A percentile compares a stretch with the other conserved stretches of the same genome.
phyloP scores from a whole-genome alignment of 2,329 filamentous ascomycete genomes.

The Nemania sp. region DNA sequence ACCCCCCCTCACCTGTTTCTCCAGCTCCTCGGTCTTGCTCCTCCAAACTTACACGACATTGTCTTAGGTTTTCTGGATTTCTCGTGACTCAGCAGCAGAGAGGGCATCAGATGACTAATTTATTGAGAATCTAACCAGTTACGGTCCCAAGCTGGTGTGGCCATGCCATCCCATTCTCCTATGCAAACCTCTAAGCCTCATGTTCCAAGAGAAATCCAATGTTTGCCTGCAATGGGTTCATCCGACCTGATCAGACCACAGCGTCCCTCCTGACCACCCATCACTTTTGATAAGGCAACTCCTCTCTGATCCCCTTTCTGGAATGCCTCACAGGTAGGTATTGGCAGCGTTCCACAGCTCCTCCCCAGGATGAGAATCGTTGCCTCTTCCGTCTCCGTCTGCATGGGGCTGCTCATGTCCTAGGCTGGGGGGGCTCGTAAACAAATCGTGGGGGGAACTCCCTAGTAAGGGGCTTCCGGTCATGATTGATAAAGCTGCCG shows the following conservation, averaged over 20 bases:
- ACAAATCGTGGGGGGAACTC: slow-evolving; percentile 16
- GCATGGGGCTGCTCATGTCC: slow-evolving; percentile 17
- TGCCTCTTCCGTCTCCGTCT: slow-evolving; percentile 20
- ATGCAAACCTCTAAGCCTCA: slow-evolving; percentile 6
- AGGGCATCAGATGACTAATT: not conserved
- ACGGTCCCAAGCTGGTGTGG: not conserved
- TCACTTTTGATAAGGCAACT: no score
- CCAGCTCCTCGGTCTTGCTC: not conserved
- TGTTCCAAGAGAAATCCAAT: not conserved
- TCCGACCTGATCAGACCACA: no score
- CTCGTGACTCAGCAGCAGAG: not conserved
- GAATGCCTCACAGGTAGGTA: not conserved
- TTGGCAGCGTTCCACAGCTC: slow-evolving; percentile 12
- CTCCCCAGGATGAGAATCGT: slow-evolving; percentile 19
- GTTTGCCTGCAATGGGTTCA: not conserved
- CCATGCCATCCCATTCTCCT: slow-evolving; percentile 2
- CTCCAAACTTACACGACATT: no score
- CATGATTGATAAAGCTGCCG: slow-evolving; percentile 16
- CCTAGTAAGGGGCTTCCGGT: not conserved
- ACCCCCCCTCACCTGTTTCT: not conserved
- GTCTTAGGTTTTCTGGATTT: not conserved
- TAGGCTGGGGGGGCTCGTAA: slow-evolving; percentile 6
- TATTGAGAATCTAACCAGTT: slow-evolving; percentile 6
- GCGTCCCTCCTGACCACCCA: no score
- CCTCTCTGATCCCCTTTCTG: no score